phyloP scores from a whole-genome alignment of 73 alveolate species.

The Tetrahymena elliotti region DNA sequence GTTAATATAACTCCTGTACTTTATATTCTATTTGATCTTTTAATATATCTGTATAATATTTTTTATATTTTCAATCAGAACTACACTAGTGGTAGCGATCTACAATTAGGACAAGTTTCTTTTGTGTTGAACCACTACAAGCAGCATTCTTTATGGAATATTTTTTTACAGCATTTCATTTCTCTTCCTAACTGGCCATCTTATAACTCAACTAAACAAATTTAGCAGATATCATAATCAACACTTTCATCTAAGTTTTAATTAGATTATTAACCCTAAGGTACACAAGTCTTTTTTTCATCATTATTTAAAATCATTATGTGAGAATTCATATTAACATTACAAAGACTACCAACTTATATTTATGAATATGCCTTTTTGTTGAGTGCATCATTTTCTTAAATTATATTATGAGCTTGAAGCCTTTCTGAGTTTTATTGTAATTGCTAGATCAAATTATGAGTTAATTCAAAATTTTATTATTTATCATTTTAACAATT shows the following conservation, averaged over 20 bases:
- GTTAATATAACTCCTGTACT: too few species aligned
- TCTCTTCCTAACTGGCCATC: neutral
- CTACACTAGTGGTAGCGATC: neutral
- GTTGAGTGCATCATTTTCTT: neutral
- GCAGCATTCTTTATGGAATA: neutral
- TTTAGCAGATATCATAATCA: neutral
- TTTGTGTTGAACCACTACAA: neutral
- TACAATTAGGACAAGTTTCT: neutral
- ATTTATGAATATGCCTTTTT: neutral
- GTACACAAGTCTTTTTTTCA: neutral
- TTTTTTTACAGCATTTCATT: neutral
- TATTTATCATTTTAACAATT: neutral
- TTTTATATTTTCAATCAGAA: neutral
- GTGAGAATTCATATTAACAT: neutral
- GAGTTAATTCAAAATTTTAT: neutral
- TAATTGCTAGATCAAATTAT: neutral
- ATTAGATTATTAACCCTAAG: neutral
- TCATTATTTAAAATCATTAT: neutral
- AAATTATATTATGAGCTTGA: neutral
- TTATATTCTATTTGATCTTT: too few species aligned
- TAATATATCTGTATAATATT: too few species aligned
- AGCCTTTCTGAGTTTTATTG: neutral
- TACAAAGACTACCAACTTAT: neutral
- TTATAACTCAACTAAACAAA: neutral
- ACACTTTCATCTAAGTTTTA: neutral